Evolutionary conservation across 129 eudicot species (phyloP).

Genomic region (Flaveria trinervia): DNA sequence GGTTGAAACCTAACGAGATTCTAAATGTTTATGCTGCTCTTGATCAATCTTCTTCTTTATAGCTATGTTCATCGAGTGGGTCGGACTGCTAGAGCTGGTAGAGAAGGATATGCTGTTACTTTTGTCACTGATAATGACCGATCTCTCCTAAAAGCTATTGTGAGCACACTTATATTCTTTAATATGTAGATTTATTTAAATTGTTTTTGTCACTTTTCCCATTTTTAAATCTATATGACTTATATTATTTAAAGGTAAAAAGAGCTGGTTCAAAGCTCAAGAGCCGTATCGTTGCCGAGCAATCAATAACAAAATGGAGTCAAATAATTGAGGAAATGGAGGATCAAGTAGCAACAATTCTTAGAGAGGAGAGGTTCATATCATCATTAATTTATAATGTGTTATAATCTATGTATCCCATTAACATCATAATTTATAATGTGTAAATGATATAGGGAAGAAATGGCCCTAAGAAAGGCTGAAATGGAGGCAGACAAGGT

Average conservation of each 20-base stretch:
- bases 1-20: slow-evolving; percentile 7
- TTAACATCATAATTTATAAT: background rate
- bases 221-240: background rate
- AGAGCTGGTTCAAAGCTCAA: slow-evolving; percentile 83
- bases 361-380: slow-evolving; percentile 82
- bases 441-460: slow-evolving; percentile 64
- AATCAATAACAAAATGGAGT: slow-evolving; percentile 73
- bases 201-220: background rate
- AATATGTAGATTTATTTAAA: background rate
- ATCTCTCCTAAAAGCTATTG: slow-evolving; percentile 81
- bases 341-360: slow-evolving; percentile 71
- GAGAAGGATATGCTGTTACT: slow-evolving; percentile 92
- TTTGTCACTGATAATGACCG: slow-evolving; percentile 94
- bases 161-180: slow-evolving; percentile 39
- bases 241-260: slow-evolving; percentile 53
- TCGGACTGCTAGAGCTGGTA: slow-evolving; percentile 98
- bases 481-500: slow-evolving; percentile 98
- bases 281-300: slow-evolving; percentile 84
- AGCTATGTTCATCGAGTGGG: slow-evolving; percentile 99
- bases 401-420: background rate
- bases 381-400: background rate
- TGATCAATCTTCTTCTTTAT: slow-evolving; percentile 20
- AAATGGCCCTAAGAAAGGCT: slow-evolving; percentile 89
- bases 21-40: background rate
- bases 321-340: slow-evolving; percentile 86